Evolutionary conservation across 2,329 filamentous ascomycete genomes (phyloP), one percentile per base, ranked within the genome.

Genomic region (Cladophialophora yegresii): DNA sequence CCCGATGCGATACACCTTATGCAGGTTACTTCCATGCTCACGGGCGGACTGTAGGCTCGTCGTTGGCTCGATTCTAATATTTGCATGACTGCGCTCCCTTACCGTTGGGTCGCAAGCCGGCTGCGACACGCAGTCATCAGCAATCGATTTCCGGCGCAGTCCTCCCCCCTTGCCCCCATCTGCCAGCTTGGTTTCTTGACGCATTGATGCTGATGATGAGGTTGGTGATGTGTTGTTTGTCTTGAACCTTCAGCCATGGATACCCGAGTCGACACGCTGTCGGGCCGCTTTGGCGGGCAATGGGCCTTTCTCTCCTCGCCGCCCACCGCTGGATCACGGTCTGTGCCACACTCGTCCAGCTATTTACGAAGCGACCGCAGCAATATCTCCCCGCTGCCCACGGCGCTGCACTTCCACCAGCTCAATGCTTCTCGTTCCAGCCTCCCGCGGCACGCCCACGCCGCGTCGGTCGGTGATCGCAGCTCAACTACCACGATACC

Each of bases 401-500:
- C 58, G 49, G 56, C 60, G 30, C 65, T 67, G 33, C 63, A 66
- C 40, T 62, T 67, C 62, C 62, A 67, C 28, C 67, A 70, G 54
- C 58, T 67, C 57, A 68, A 69, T 55, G 65, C 58, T 23, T 71
- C 70, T 23, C 64, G 67, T 4, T 70, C 70, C 49, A 70, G 67
- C 51, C 57, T 71, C 20, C 51, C 64, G 22, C 63, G 67, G 56
- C 64, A 69, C 57, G 58, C 51, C 28, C 61, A 65, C 30, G 62
- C 67, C 22, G 58, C 67, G 1, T 71, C 70, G 3, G 62, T 68
- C 54, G 70, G 70, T 36, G 67, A 62, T 26, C 65, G 64, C 47
- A 71, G 67, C 54, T 66, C 67, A n/a, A 67, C 75, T 32, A 74
- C 72, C 16, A 59, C 57, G 16, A 68, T 73, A 55, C 72, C 74